Evolutionary conservation across 2,329 filamentous ascomycete genomes (phyloP), one percentile per base, ranked within the genome.

Genomic region (Penicillium italicum): DNA sequence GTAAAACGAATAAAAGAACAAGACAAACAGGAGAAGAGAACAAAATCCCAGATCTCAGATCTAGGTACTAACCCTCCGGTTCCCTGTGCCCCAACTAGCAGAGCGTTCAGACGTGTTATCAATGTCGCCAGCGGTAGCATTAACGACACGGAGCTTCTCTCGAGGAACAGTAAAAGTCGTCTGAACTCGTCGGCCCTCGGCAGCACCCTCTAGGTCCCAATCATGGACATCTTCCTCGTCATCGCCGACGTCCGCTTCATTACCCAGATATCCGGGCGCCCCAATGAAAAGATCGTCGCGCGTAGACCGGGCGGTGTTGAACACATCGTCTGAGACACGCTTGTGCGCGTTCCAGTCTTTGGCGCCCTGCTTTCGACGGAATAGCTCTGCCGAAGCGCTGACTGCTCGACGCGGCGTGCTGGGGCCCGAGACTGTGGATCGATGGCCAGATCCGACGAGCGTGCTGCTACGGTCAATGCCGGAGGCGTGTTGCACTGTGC

Each of bases 131-230:
- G 65, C 68, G 4, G 70, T 88, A 48, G 84, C 87, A 71, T 97
- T 97, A 20, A 97, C 93, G n/a, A 97, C 91, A 26, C 93, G 79
- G 60, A 97, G 75, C 64, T 85, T 85, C 72, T 93, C 88, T 71
- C 88, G 91, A 2, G 94, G 93, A 57, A 97, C 91, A 0, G 93
- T 97, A 73, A 96, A 97, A 84, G 96, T 94, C 68, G 91, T 83
- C 72, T 92, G 89, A 58, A 92, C 88, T 9, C 89, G 78, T 22
- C 88, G 76, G 56, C 82, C 82, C 74, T 90, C 86, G 1, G 88
- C 83, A 2, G 88, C 88, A 53, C 82, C 79, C 70, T 92, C 89
- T 37, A 92, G 84, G 64, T 91, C 89, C 88, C 88, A 90, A 52
- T 91, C 87, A 28, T 71, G 24, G 18, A 55, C 31, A 41, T 55